Evolutionary conservation across 2,329 filamentous ascomycete species (phyloP).

Genomic region (Epichloe sibirici): DNA sequence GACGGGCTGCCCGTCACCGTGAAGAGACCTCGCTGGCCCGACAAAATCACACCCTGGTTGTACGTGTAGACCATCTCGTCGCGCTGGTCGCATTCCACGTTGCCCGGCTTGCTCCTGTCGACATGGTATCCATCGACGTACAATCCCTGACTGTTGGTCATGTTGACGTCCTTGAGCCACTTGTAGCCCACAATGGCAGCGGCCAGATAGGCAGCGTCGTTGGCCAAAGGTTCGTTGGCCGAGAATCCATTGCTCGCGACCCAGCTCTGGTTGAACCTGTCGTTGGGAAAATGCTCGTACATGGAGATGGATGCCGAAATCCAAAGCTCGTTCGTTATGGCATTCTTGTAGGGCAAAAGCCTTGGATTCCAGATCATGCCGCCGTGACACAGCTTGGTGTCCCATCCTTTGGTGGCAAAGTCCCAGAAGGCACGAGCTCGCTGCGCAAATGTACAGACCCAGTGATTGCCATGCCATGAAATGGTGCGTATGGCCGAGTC

Average conservation of each 20-base stretch:
- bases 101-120: slow-evolving; percentile 45
- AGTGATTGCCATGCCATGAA: slow-evolving; percentile 67
- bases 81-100: slow-evolving; percentile 63
- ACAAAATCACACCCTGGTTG: slow-evolving; percentile 85
- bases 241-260: slow-evolving; percentile 14
- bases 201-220: slow-evolving; percentile 54
- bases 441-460: slow-evolving; percentile 66
- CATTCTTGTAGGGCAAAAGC: slow-evolving; percentile 80
- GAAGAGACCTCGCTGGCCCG: slow-evolving; percentile 70
- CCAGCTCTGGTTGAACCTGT: slow-evolving; percentile 62
- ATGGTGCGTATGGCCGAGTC: slow-evolving; percentile 17
- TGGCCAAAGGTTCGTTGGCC: slow-evolving; percentile 34
- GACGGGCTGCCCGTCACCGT: slow-evolving; percentile 57
- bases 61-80: slow-evolving; percentile 92
- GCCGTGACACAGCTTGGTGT: slow-evolving; percentile 65
- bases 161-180: slow-evolving; percentile 69
- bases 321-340: slow-evolving; percentile 87
- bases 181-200: slow-evolving; percentile 67
- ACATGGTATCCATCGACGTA: slow-evolving; percentile 89
- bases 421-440: slow-evolving; percentile 79
- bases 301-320: slow-evolving; percentile 76
- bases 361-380: slow-evolving; percentile 88
- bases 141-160: slow-evolving; percentile 64
- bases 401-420: slow-evolving; percentile 68
- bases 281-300: slow-evolving; percentile 82